Evolutionary conservation across 1,139 yeast genomes (phyloP).

Genomic region (Debaryomyces udenii): DNA sequence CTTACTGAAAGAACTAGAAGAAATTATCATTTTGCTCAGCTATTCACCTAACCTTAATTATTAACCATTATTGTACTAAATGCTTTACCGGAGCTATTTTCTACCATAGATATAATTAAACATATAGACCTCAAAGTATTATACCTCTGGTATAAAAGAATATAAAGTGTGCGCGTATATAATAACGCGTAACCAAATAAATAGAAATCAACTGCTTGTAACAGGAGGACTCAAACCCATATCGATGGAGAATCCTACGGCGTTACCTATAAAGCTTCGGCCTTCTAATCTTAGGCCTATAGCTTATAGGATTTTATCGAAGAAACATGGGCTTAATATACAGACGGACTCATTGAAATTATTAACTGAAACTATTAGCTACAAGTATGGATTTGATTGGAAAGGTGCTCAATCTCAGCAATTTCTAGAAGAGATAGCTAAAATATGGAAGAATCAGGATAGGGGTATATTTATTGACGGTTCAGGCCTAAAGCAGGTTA

Average conservation of each 20-base stretch:
- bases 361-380: slow-evolving; percentile 74
- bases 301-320: slow-evolving; percentile 86
- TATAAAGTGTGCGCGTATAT: slow-evolving; percentile 1
- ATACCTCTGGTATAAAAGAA: too few relatives aligned
- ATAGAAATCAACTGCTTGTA: slow-evolving; percentile 1
- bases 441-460: slow-evolving; percentile 85
- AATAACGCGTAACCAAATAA: slow-evolving; percentile 4
- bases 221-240: neutral
- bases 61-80: too few relatives aligned
- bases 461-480: slow-evolving; percentile 85
- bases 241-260: slow-evolving; percentile 12
- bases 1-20: slow-evolving; percentile 8
- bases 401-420: slow-evolving; percentile 65
- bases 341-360: slow-evolving; percentile 80
- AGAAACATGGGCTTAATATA: slow-evolving; percentile 88
- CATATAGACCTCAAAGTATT: too few relatives aligned
- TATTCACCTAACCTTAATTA: neutral
- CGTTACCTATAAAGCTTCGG: slow-evolving; percentile 71
- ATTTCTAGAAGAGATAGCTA: slow-evolving; percentile 78
- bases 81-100: too few relatives aligned
- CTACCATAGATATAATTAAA: neutral
- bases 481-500: slow-evolving; percentile 61
- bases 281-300: slow-evolving; percentile 86
- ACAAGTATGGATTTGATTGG: slow-evolving; percentile 86
- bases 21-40: slow-evolving; percentile 7